Conservation (phyloP, 2,329 filamentous ascomycete genomes). For the Gnomoniopsis sp. region DNA sequence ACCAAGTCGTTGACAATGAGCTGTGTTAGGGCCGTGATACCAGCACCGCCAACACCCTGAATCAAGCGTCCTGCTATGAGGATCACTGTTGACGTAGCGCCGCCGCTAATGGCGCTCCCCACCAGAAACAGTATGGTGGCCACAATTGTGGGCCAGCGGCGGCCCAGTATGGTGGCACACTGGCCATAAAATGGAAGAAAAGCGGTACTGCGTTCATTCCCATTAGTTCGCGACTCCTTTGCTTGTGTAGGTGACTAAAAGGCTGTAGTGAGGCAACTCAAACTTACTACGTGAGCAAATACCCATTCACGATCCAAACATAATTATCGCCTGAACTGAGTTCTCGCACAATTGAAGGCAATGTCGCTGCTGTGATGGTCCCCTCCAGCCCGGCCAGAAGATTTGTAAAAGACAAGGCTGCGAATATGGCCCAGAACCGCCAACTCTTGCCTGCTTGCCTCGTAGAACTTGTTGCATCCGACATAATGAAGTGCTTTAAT, state of each 20-base stretch:
- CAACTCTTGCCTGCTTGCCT: neutral
- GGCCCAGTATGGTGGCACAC: conserved; percentile 40
- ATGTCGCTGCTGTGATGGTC: conserved; percentile 24
- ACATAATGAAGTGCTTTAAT: too few species aligned
- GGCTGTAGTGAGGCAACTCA: neutral
- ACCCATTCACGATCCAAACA: conserved; percentile 24
- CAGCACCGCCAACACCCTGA: conserved; percentile 43
- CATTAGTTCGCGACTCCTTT: neutral
- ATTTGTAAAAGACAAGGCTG: neutral
- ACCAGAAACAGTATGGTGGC: conserved; percentile 45
- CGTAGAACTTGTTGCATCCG: too few species aligned
- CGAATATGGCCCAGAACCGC: neutral
- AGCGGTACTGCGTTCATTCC: conserved; percentile 26
- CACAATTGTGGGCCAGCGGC: conserved; percentile 37
- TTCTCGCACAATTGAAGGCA: conserved; percentile 23
- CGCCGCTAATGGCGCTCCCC: conserved; percentile 50
- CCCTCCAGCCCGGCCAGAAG: conserved; percentile 24
- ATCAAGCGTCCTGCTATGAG: conserved; percentile 47
- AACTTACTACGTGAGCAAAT: conserved; percentile 25
- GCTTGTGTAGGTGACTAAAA: neutral
- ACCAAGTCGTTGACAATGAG: conserved; percentile 22
- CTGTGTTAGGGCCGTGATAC: conserved; percentile 31
- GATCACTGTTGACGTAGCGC: conserved; percentile 37
- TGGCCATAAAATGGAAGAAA: conserved; percentile 50
- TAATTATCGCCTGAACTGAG: conserved; percentile 23